Evolutionary conservation across 169 alveolate genomes (phyloP).

Genomic region (Theileria equi): DNA sequence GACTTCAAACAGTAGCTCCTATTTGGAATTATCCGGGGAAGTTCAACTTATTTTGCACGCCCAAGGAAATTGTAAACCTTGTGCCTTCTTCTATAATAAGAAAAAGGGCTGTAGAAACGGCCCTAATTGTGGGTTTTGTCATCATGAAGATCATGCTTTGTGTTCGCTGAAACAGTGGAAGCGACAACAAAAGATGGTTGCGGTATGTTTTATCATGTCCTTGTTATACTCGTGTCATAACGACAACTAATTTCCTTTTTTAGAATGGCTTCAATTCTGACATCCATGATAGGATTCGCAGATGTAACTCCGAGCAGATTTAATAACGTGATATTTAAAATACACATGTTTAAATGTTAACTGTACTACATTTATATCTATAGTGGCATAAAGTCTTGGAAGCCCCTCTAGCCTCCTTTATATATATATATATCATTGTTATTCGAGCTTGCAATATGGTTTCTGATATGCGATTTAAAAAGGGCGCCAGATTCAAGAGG

Average conservation of each 20-base stretch:
- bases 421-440: too few species aligned
- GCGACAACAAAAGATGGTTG: conserved; percentile 69
- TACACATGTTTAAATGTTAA: too few species aligned
- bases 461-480: background rate
- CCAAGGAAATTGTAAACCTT: conserved; percentile 77
- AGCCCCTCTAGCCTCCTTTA: too few species aligned
- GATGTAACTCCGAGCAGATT: conserved; percentile 14
- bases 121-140: conserved; percentile 72
- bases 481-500: conserved; percentile 51
- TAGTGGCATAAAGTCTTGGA: too few species aligned
- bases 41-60: conserved; percentile 62
- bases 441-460: background rate
- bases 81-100: conserved; percentile 78
- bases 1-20: too few species aligned
- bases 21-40: conserved; percentile 34
- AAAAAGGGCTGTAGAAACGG: conserved; percentile 79
- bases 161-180: conserved; percentile 75
- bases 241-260: too few species aligned
- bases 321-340: too few species aligned
- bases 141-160: conserved; percentile 75
- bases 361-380: too few species aligned
- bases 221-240: too few species aligned
- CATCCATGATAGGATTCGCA: background rate
- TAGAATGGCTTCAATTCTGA: conserved; percentile 17
- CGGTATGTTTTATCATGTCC: conserved; percentile 29